Percentiles rank a stretch among this genome's conserved stretches.
phyloP scores from a whole-genome alignment of 1,284 basidiomycete genomes.

The Leccinum subfulvum region DNA sequence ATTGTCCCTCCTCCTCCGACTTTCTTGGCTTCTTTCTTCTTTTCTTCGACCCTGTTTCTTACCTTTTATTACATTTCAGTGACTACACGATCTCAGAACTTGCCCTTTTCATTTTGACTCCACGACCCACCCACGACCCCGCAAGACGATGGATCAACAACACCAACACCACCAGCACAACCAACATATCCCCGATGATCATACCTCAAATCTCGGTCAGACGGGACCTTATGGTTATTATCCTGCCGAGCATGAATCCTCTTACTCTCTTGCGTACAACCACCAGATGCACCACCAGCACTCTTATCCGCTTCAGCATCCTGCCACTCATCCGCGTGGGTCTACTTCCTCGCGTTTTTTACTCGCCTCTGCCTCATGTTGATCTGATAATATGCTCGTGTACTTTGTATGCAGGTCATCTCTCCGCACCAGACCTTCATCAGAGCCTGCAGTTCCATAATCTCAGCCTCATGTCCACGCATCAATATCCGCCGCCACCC shows the following conservation, averaged over 20 bases:
- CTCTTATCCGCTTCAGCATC: slow-evolving; percentile 43
- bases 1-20: slow-evolving; percentile 24
- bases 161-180: slow-evolving; percentile 38
- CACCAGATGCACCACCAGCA: slow-evolving; percentile 39
- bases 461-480: slow-evolving; percentile 49
- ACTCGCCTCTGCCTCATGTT: slow-evolving; percentile 47
- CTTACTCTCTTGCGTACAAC: slow-evolving; percentile 43
- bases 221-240: slow-evolving; percentile 38
- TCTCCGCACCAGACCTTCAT: slow-evolving; percentile 56
- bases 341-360: slow-evolving; percentile 40
- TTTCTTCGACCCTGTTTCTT: slow-evolving; percentile 27
- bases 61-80: slow-evolving; percentile 32
- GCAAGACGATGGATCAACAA: slow-evolving; percentile 39
- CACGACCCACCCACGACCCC: slow-evolving; percentile 37
- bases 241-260: slow-evolving; percentile 41
- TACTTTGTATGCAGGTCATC: slow-evolving; percentile 51
- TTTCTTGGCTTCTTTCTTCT: slow-evolving; percentile 28
- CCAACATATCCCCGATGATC: slow-evolving; percentile 42
- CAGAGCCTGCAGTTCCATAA: slow-evolving; percentile 48
- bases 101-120: slow-evolving; percentile 34
- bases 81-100: slow-evolving; percentile 30
- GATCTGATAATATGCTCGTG: slow-evolving; percentile 54
- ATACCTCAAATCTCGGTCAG: slow-evolving; percentile 38
- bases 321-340: slow-evolving; percentile 54
- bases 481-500: slow-evolving; percentile 44